phyloP scores from a whole-genome alignment of 2,329 filamentous ascomycete genomes.

The Phialophora macrospora region DNA sequence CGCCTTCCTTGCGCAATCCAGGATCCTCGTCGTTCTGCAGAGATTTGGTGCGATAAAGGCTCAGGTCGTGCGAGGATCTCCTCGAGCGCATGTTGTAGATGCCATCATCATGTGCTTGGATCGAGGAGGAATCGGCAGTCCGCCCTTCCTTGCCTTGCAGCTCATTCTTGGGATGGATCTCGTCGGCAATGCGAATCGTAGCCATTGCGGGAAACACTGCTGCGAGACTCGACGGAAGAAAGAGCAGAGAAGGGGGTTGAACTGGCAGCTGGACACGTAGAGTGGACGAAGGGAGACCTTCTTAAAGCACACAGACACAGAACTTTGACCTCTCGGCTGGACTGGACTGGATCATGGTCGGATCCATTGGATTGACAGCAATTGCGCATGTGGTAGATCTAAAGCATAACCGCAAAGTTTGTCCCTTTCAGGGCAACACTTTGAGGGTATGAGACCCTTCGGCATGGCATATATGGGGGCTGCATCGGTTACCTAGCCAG shows the following conservation, averaged over 20 bases:
- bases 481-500: not conserved
- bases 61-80: slow-evolving; percentile 16
- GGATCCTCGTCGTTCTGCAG: slow-evolving; percentile 35
- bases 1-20: slow-evolving; percentile 34
- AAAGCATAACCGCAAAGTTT: not conserved
- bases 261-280: not conserved
- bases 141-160: slow-evolving; percentile 11
- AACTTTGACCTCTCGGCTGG: not conserved
- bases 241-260: not conserved
- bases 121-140: slow-evolving; percentile 10
- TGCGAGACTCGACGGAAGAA: not conserved
- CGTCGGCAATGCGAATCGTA: slow-evolving; percentile 32
- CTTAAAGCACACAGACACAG: slow-evolving; percentile 1
- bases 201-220: slow-evolving; percentile 18
- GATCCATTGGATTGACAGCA: slow-evolving; percentile 4
- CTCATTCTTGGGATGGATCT: slow-evolving; percentile 27
- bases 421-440: slow-evolving; percentile 4
- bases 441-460: not conserved
- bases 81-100: slow-evolving; percentile 38
- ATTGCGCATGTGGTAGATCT: slow-evolving; percentile 10
- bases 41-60: slow-evolving; percentile 12
- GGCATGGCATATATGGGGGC: not conserved
- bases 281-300: not conserved
- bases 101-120: slow-evolving; percentile 32
- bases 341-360: not conserved